These are phyloP conservation scores for Mimosa pudica DNA, from an alignment of 306 rosid species.

Conservation along the genomic window DNA sequence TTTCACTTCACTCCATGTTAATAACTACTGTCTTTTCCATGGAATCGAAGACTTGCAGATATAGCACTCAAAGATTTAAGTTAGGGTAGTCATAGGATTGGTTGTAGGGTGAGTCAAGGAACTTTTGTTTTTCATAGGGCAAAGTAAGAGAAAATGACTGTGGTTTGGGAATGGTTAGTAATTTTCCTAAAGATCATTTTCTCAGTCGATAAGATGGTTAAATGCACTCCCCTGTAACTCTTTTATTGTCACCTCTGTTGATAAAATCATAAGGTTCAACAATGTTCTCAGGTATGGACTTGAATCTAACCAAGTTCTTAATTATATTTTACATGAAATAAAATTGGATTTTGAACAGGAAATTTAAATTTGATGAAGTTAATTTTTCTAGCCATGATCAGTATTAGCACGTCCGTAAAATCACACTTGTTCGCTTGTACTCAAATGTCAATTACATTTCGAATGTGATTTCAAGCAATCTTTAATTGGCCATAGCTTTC, in stretches of 20 bases:
- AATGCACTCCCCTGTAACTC: background rate
- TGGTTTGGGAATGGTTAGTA: background rate
- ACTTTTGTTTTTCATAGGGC: constrained; percentile 15
- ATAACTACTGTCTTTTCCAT: background rate
- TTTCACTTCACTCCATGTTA: background rate
- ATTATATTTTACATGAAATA: background rate
- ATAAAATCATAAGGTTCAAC: background rate
- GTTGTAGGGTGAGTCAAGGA: constrained; percentile 2
- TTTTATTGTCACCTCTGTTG: background rate
- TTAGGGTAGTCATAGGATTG: background rate
- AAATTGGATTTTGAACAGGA: background rate
- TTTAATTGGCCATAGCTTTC: background rate
- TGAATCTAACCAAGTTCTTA: background rate
- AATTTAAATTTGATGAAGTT: background rate
- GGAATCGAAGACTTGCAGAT: background rate
- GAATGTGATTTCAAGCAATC: background rate
- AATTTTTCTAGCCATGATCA: background rate
- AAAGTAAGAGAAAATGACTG: background rate
- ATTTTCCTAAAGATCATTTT: background rate
- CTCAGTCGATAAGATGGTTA: background rate
- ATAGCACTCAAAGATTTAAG: background rate
- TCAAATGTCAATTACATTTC: background rate
- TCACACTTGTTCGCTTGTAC: background rate
- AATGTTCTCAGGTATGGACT: background rate
- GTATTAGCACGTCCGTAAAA: background rate